A percentile compares a stretch with the other conserved stretches of the same genome.
phyloP scores from a whole-genome alignment of 164 flowering plant genomes.

The Annona cherimola region DNA sequence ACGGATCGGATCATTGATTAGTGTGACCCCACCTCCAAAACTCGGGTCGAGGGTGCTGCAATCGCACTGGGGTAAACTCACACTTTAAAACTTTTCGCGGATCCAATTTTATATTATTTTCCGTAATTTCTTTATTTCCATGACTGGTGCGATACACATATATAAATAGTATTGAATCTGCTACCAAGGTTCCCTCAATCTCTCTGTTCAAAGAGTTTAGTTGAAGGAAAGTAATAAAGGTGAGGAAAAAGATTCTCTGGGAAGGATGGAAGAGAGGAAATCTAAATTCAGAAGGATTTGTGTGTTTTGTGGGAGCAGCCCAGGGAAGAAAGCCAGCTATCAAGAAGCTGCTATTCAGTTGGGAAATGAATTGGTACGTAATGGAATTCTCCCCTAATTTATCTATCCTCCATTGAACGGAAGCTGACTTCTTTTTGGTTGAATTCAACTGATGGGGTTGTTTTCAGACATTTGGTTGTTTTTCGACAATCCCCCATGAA shows the following conservation, averaged over 20 bases:
- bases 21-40: not conserved
- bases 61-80: not conserved
- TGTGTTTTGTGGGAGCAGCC: conserved; percentile 87
- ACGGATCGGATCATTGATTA: not conserved
- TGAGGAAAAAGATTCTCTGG: not conserved
- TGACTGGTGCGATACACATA: not conserved
- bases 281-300: conserved; percentile 77
- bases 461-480: not conserved
- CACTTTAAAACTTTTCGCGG: not conserved
- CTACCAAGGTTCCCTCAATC: not conserved
- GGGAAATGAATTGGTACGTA: conserved; percentile 71
- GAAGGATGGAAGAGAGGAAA: conserved; percentile 33
- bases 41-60: not conserved
- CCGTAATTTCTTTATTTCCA: not conserved
- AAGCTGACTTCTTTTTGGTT: not conserved
- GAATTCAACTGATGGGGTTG: conserved; percentile 1
- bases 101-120: not conserved
- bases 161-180: not conserved
- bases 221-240: conserved; percentile 3
- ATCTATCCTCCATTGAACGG: not conserved
- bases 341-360: conserved; percentile 79
- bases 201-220: conserved; percentile 1
- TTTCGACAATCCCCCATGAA: not conserved
- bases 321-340: conserved; percentile 73
- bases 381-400: not conserved